phyloP scores from a whole-genome alignment of 129 eudicot genomes.

The Centrapalus pauciflorus region DNA sequence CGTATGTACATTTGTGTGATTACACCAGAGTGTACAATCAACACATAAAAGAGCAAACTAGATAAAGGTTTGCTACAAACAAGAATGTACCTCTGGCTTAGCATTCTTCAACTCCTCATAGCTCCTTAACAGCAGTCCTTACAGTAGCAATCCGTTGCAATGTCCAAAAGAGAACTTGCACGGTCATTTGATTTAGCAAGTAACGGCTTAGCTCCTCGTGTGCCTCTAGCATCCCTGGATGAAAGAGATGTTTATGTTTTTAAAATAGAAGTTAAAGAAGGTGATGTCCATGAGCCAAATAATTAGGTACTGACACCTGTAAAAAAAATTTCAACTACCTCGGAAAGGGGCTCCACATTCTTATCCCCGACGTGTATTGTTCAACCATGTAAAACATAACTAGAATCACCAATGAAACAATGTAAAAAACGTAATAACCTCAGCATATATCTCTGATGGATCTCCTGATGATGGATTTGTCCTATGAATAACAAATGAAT shows the following conservation, averaged over 20 bases:
- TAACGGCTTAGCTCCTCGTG: conserved; percentile 84
- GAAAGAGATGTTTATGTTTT: not conserved
- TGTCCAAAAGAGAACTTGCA: conserved; percentile 77
- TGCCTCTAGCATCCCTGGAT: conserved; percentile 89
- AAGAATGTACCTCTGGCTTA: conserved; percentile 69
- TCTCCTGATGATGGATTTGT: no score
- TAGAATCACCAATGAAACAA: no score
- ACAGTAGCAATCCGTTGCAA: conserved; percentile 95
- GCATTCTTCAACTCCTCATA: conserved; percentile 79
- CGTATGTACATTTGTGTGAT: not conserved
- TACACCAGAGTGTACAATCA: not conserved
- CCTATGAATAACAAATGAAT: no score
- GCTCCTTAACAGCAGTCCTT: conserved; percentile 84
- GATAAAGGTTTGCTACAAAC: no score
- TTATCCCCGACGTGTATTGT: conserved; percentile 75
- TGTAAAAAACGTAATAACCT: no score
- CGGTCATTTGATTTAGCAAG: conserved; percentile 68
- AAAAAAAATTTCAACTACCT: conserved; percentile 44
- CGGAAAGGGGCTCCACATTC: conserved; percentile 82
- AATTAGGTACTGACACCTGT: not conserved
- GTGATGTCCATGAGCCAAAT: not conserved
- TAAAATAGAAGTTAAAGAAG: not conserved
- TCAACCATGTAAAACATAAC: no score
- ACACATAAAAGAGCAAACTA: no score
- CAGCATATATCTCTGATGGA: no score